Base-by-base conservation (phyloP, 1,284 basidiomycete genomes). In the Phellinidium pouzarii region DNA sequence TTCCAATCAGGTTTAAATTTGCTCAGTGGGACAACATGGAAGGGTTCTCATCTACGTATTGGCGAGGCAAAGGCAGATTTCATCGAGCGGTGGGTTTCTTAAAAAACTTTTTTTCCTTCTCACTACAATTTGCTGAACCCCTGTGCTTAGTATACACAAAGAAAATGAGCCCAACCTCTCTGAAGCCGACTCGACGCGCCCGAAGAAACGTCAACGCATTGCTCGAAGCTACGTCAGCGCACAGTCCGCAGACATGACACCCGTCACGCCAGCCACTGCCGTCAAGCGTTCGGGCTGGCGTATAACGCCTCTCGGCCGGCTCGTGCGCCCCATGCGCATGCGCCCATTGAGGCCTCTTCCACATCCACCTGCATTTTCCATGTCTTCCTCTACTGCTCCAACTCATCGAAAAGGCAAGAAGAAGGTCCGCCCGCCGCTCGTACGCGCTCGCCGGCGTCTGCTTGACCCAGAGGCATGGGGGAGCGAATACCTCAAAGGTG, bases 11-110 rank as follows among this genome's bases (percentile, higher is more conserved):
- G 86, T 66, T 71, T 88, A 65, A 89, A 81, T 61, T 62, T 80
- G 3, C 72, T 91, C 6, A 89, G 84, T 58, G 87, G 88, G 25
- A 79, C 84, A 7, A 87, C 78, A 1, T 91, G 86, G 84, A 91
- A 89, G 66, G 87, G 88, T 14, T 69, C 86, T n/a, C 87, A 84
- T 59, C 67, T 91, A 26, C 76, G 86, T n/a, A 75, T 91, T 31
- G 87, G 87, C 5, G 86, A 89, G 59, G 88, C 87, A 22, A 85
- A 79, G 58, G 81, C 79, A 1, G 82, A 90, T 64, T 91, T 75
- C 61, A 65, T 65, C 4, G 79, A 82, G 61, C 72, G 80, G 85
- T 84, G 42, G 17, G 67, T 59, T 49, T 44, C n/a, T n/a, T n/a
- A n/a, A n/a, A n/a, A n/a, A n/a, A 12, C 20, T 40, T 45, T 20